Base-by-base conservation (phyloP, 2,329 filamentous ascomycete species). In the Neonectria faginata region DNA sequence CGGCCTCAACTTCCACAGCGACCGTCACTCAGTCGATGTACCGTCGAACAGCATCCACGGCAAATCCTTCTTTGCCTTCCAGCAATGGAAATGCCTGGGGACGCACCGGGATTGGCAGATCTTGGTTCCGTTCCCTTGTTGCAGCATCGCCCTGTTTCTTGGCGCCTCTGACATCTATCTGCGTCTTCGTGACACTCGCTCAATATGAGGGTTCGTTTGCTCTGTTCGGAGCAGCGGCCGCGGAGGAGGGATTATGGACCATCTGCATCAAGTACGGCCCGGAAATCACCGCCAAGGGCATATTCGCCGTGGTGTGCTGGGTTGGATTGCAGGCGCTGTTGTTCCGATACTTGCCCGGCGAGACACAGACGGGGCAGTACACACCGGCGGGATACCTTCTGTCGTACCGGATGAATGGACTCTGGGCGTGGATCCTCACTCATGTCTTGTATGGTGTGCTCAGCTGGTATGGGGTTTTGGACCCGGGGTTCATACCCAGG, bases 371-470 rank as follows among this genome's bases (percentile, higher is more conserved):
- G 5, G 81, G 81, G 3, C 81, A 83, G 52, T 74, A 77, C 12
- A 83, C 81, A 0, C 81, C 81, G 3, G 81, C 80, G 16, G 81
- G 81, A 0, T 67, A 83, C 64, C 71, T 82, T 25, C 73, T 83
- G 10, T 74, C 76, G 6, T 83, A 83, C 64, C 75, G 74, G 20
- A 81, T 78, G n/a, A 83, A 83, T 65, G 81, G 81, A 0, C 68
- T 83, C 1, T 66, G 67, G 1, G 80, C 80, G 7, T 83, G 79
- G 79, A 53, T 77, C 5, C 64, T 80, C 7, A 82, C 80, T 0
- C 77, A 82, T 64, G 29, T 74, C 2, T 56, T 80, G 1, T 78
- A 77, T 51, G 67, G 68, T 5, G 51, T 42, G 0, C 64, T 75
- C 3, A 73, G 73, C 31, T 69, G 69, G 25, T 57, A 67, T 20